These are phyloP conservation scores for Lasiodiplodia sp. DNA, from an alignment of 2,329 filamentous ascomycete genomes.

Conservation along the genomic window DNA sequence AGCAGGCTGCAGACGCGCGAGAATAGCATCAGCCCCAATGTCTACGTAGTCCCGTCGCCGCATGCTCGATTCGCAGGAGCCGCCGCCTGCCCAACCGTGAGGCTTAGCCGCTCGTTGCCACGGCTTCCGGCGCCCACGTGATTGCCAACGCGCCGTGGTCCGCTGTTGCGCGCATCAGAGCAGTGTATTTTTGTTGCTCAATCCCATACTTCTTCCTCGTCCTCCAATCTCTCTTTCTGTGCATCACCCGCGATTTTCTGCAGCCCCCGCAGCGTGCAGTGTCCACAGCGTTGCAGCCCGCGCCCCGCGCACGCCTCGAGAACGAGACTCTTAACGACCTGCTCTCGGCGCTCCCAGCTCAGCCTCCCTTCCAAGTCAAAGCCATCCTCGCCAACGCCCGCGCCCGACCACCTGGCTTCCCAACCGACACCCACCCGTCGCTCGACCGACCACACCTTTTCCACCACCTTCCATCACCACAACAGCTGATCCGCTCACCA, in stretches of 20 bases:
- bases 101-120: slow-evolving; percentile 21
- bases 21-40: slow-evolving; percentile 25
- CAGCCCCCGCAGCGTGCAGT: slow-evolving; percentile 17
- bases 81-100: slow-evolving; percentile 7
- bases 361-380: slow-evolving; percentile 30
- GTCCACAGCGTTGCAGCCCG: slow-evolving; percentile 9
- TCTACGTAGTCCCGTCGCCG: slow-evolving; percentile 15
- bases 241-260: slow-evolving; percentile 18
- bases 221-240: slow-evolving; percentile 15
- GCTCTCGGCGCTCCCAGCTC: slow-evolving; percentile 26
- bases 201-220: slow-evolving; percentile 19
- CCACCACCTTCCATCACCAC: slow-evolving; percentile 31
- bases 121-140: slow-evolving; percentile 16
- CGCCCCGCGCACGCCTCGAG: slow-evolving; percentile 7
- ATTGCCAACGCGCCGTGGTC: slow-evolving; percentile 12
- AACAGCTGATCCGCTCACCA: slow-evolving; percentile 18
- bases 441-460: slow-evolving; percentile 19
- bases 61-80: slow-evolving; percentile 14
- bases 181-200: slow-evolving; percentile 21
- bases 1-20: slow-evolving; percentile 7
- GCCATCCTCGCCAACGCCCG: slow-evolving; percentile 38
- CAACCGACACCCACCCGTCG: slow-evolving; percentile 23
- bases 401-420: slow-evolving; percentile 34
- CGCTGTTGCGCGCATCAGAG: not conserved
- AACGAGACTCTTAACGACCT: slow-evolving; percentile 26